Conservation (phyloP, 1,139 yeast species). For the Zygosaccharomyces pseudobailii region DNA sequence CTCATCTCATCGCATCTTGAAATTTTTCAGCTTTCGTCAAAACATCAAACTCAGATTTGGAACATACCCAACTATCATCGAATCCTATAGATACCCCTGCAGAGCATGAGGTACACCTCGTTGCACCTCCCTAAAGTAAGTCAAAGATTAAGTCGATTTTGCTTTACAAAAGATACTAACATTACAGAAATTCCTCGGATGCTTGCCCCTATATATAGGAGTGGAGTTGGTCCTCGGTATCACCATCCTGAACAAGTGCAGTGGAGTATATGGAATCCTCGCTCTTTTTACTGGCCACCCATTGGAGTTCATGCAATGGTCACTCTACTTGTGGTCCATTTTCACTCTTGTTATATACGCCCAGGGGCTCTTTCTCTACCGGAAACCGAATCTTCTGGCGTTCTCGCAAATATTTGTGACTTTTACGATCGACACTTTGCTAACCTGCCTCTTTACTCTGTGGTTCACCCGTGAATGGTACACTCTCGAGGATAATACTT, state of each 20-base stretch:
- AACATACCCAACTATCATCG: neutral
- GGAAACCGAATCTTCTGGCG: constrained; percentile 44
- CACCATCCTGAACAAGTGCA: constrained; percentile 79
- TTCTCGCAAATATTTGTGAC: constrained; percentile 59
- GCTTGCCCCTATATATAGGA: constrained; percentile 75
- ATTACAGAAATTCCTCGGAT: constrained; percentile 28
- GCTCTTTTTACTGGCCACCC: constrained; percentile 91
- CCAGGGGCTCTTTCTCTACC: constrained; percentile 50
- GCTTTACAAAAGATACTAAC: constrained; percentile 1
- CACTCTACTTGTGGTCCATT: constrained; percentile 65
- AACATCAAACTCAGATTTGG: neutral
- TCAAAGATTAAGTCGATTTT: neutral
- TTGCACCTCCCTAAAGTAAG: constrained; percentile 18
- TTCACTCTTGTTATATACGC: constrained; percentile 61
- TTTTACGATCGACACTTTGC: constrained; percentile 61
- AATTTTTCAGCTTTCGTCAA: constrained; percentile 4
- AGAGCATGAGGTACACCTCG: constrained; percentile 4
- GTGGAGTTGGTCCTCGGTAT: constrained; percentile 79
- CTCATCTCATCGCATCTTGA: constrained; percentile 14
- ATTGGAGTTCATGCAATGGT: constrained; percentile 76
- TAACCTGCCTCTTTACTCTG: constrained; percentile 64
- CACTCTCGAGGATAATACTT: constrained; percentile 36
- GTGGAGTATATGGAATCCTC: constrained; percentile 82
- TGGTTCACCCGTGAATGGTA: constrained; percentile 80
- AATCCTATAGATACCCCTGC: neutral